Evolutionary conservation across 768 basidiomycete species (phyloP).

Genomic region (Chalciporus chontae): DNA sequence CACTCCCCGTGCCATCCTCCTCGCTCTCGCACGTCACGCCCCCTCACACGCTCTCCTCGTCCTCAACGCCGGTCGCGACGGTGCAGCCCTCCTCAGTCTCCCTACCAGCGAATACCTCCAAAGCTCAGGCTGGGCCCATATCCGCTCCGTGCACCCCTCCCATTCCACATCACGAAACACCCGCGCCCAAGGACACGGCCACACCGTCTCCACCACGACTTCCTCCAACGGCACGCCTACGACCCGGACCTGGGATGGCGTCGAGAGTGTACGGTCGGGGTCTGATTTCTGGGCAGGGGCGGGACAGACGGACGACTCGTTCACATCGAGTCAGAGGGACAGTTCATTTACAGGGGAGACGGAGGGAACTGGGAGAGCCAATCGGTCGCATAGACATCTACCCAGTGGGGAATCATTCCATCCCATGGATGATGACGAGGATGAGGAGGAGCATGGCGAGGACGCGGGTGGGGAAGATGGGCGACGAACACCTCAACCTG

Average conservation of each 20-base stretch:
- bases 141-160: slow-evolving; percentile 5
- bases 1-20: slow-evolving; percentile 71
- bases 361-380: not conserved
- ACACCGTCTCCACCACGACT: slow-evolving; percentile 13
- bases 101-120: slow-evolving; percentile 87
- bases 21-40: slow-evolving; percentile 65
- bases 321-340: slow-evolving; percentile 14
- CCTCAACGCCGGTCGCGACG: slow-evolving; percentile 76
- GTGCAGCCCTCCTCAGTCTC: slow-evolving; percentile 75
- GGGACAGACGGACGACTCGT: slow-evolving; percentile 9
- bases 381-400: slow-evolving; percentile 8
- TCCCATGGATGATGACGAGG: slow-evolving; percentile 29
- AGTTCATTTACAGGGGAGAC: slow-evolving; percentile 10
- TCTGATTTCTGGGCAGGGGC: slow-evolving; percentile 73
- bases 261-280: slow-evolving; percentile 55
- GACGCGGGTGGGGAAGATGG: slow-evolving; percentile 13
- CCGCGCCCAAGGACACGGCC: slow-evolving; percentile 14
- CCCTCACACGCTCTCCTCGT: slow-evolving; percentile 77
- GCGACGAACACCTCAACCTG: slow-evolving; percentile 22
- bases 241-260: slow-evolving; percentile 22
- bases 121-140: slow-evolving; percentile 66
- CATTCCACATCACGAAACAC: not conserved
- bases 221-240: slow-evolving; percentile 16
- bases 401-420: slow-evolving; percentile 31
- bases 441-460: slow-evolving; percentile 10